Base-by-base conservation (phyloP, 257 asterid species). In the Eucommia ulmoides region DNA sequence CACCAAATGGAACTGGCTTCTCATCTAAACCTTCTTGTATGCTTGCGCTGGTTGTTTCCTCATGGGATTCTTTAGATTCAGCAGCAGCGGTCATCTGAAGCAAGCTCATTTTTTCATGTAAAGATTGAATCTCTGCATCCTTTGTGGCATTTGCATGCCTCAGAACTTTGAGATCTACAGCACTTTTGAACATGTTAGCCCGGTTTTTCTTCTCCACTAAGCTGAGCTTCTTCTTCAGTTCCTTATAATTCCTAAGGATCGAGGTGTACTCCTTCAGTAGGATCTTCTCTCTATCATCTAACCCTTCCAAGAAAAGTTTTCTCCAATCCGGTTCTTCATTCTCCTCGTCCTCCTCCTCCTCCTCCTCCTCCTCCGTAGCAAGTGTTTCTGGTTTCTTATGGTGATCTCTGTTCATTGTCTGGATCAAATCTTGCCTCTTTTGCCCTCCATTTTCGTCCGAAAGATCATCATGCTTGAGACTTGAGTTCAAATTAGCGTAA, bases 121-220 rank as follows among this genome's bases (percentile, higher is more conserved):
- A 29, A 29, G 38, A 29, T 29, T 29, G 38, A 29, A 29, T 29
- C 38, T 29, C 38, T 12, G 12, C 38, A 12, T 29, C 38, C 38
- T 29, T 29, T 29, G 38, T 5, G 12, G 38, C 12, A 12, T 29
- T 29, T 6, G 38, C 38, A 29, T 71, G 70, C 62, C 51, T 69
- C 19, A 76, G 68, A 51, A 76, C 63, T 69, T 63, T 69, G 33
- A 68, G 60, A 66, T 69, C 77, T 44, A 74, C 58, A 51, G 69
- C 74, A 35, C 63, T 65, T 46, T 74, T 74, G 52, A 74, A 74
- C 53, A 59, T 71, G 54, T 68, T 57, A 3, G 80, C 74, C 23
- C 81, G 45, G 33, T 72, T 74, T 59, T 56, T 65, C 69, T 74
- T 74, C 55, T 69, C 77, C 21, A 61, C 74, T 53, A 69, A 76